Conservation (phyloP, 352 stramenopile genomes). For the Pythium phragmiticola region DNA sequence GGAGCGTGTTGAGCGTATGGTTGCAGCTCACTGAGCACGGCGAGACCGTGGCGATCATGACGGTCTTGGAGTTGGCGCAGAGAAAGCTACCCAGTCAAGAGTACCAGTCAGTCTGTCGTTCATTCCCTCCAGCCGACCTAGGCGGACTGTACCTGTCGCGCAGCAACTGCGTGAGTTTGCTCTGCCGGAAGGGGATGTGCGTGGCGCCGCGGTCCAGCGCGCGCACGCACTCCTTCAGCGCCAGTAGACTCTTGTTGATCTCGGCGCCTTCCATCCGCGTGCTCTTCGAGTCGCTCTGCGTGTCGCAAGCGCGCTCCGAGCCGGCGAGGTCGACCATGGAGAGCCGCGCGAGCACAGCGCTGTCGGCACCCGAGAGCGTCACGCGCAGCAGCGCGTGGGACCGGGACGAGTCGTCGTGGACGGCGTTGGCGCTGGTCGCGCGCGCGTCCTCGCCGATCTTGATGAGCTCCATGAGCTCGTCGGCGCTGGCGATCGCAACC, state of each 20-base stretch:
- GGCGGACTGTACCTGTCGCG: constrained; percentile 41
- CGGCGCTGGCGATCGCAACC: constrained; percentile 63
- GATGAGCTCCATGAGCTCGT: constrained; percentile 90
- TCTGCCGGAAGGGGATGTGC: constrained; percentile 94
- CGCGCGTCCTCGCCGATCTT: constrained; percentile 82
- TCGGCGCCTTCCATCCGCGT: constrained; percentile 95
- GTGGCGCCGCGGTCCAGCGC: constrained; percentile 84
- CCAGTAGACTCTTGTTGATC: constrained; percentile 96
- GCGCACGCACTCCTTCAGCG: constrained; percentile 97
- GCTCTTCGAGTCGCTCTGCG: constrained; percentile 74
- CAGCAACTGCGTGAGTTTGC: constrained; percentile 95
- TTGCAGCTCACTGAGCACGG: constrained; percentile 93
- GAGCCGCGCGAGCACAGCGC: constrained; percentile 38
- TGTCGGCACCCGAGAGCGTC: constrained; percentile 39
- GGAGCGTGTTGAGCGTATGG: constrained; percentile 96
- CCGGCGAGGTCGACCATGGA: constrained; percentile 93
- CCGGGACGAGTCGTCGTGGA: constrained; percentile 92
- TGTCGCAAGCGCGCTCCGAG: constrained; percentile 93
- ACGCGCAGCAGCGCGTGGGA: constrained; percentile 92
- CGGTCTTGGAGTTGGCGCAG: constrained; percentile 88
- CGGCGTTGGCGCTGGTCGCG: constrained; percentile 94
- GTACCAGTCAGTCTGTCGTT: neutral
- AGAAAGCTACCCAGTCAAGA: constrained; percentile 66
- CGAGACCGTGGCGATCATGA: constrained; percentile 95
- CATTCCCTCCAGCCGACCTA: neutral